phyloP scores from a whole-genome alignment of 306 rosid genomes.

The Rosa multiflora region DNA sequence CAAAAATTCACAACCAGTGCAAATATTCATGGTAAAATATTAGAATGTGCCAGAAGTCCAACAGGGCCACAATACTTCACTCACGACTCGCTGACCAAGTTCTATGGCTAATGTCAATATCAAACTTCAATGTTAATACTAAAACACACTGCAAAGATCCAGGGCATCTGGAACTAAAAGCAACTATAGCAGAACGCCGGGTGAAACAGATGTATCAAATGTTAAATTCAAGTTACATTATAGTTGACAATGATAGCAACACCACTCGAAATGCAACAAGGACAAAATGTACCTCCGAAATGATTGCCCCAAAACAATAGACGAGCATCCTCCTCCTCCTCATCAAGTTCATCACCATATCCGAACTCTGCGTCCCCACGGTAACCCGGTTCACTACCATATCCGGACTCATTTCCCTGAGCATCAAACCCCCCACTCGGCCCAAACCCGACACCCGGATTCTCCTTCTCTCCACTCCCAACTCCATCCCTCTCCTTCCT shows the following conservation, averaged over 20 bases:
- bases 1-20: not conserved
- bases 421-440: conserved; percentile 62
- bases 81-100: not conserved
- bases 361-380: conserved; percentile 98
- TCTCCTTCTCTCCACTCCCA: conserved; percentile 74
- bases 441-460: conserved; percentile 58
- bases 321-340: conserved; percentile 85
- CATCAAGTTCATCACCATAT: conserved; percentile 91
- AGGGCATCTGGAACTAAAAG: not conserved
- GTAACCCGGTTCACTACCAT: conserved; percentile 99
- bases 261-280: not conserved
- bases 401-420: conserved; percentile 84
- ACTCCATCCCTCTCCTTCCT: conserved; percentile 67
- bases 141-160: conserved; percentile 3
- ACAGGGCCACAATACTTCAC: not conserved
- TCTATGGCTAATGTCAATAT: not conserved
- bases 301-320: conserved; percentile 77
- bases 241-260: not conserved
- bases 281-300: conserved; percentile 50
- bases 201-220: not conserved
- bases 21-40: not conserved
- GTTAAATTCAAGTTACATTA: not conserved
- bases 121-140: not conserved
- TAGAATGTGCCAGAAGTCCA: not conserved
- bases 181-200: not conserved